Evolutionary conservation across 139 green algal genomes (phyloP).

Genomic region (Limnomonas spitsbergensis): DNA sequence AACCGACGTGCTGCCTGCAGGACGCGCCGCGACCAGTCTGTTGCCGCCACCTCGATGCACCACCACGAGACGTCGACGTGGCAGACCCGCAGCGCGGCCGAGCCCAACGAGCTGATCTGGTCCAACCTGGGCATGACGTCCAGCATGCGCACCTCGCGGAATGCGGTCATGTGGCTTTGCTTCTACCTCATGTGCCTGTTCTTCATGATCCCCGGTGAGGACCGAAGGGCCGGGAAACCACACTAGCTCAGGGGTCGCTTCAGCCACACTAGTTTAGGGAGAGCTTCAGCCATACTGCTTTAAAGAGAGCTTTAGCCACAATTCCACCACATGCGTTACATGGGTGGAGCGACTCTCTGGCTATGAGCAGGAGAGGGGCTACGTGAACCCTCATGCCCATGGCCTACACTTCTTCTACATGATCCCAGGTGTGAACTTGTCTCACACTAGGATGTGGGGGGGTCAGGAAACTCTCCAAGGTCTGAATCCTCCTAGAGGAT

Average conservation of each 20-base stretch:
- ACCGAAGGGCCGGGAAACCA: neutral
- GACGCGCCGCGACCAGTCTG: conserved; percentile 38
- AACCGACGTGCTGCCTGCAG: too few relatives aligned
- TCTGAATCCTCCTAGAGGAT: too few relatives aligned
- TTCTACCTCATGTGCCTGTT: conserved; percentile 39
- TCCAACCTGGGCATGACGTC: conserved; percentile 28
- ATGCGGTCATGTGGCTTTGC: conserved; percentile 19
- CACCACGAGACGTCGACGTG: conserved; percentile 58
- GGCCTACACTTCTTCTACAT: neutral
- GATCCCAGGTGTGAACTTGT: conserved; percentile 1
- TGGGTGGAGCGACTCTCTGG: too few relatives aligned
- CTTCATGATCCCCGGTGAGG: conserved; percentile 38
- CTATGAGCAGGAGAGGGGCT: neutral
- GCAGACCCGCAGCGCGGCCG: conserved; percentile 40
- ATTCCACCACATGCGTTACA: too few relatives aligned
- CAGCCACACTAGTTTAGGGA: too few relatives aligned
- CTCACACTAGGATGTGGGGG: too few relatives aligned
- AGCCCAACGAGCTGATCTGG: conserved; percentile 37
- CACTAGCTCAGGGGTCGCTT: too few relatives aligned
- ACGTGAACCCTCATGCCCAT: neutral
- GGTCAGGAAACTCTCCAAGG: too few relatives aligned
- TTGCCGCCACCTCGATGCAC: conserved; percentile 51
- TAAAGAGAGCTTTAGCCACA: too few relatives aligned
- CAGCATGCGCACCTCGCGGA: neutral
- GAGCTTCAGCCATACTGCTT: too few relatives aligned